phyloP scores from a whole-genome alignment of 768 basidiomycete genomes.

The Pulveroboletus sp. region DNA sequence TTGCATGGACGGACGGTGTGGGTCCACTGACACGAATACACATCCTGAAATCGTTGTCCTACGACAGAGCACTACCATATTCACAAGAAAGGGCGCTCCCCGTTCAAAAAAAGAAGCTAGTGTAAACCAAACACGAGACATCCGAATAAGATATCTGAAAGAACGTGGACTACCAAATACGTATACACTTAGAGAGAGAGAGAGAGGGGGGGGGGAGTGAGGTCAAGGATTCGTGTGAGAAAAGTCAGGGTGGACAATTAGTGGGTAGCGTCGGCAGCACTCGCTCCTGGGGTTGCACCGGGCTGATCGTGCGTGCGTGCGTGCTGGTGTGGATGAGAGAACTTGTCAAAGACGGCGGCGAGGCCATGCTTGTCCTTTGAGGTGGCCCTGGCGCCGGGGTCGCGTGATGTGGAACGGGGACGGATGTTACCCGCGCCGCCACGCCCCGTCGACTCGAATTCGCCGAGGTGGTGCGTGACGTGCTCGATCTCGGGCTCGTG shows the following conservation, averaged over 20 bases:
- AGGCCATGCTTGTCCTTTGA: conserved; percentile 32
- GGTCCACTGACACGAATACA: too few species aligned
- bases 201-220: background rate
- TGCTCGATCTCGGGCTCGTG: conserved; percentile 38
- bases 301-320: background rate
- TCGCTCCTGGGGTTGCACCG: background rate
- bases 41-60: background rate
- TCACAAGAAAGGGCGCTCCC: too few species aligned
- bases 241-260: background rate
- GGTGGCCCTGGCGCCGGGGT: conserved; percentile 19
- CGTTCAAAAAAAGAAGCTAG: background rate
- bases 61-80: too few species aligned
- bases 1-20: too few species aligned
- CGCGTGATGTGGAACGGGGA: conserved; percentile 32
- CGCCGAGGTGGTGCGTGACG: conserved; percentile 19
- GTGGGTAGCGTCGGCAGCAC: background rate
- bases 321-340: conserved; percentile 20
- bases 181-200: background rate
- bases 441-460: conserved; percentile 46
- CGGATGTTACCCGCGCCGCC: conserved; percentile 63
- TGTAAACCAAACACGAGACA: background rate
- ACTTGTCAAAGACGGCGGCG: conserved; percentile 27
- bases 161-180: background rate
- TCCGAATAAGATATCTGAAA: background rate
- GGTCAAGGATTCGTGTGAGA: background rate